Percentiles rank a stretch among this genome's conserved stretches.
Evolutionary conservation across 192 early-diverging fungal species (phyloP).

Genomic region (Rhizophagus sp.): DNA sequence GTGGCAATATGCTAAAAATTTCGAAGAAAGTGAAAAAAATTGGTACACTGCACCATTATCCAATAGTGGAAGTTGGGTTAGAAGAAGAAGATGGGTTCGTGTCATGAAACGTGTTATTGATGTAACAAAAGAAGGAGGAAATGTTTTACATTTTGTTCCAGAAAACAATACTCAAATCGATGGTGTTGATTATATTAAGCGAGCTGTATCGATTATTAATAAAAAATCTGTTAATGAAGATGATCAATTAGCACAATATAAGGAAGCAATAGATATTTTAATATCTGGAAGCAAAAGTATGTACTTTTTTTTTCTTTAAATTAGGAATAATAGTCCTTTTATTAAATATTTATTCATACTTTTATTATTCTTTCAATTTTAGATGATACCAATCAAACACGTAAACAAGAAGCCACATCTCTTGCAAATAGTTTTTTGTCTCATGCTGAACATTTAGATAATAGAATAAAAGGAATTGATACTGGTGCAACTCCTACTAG

Average conservation of each 20-base stretch:
- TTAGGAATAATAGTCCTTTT: neutral
- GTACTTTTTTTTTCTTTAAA: neutral
- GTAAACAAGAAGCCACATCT: constrained; percentile 50
- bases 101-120: constrained; percentile 61
- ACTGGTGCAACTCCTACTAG: neutral
- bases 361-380: constrained; percentile 3
- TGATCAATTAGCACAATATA: constrained; percentile 50
- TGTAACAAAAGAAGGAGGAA: neutral
- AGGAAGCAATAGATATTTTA: constrained; percentile 65
- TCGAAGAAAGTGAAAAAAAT: constrained; percentile 51
- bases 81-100: constrained; percentile 74
- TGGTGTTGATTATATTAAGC: constrained; percentile 15
- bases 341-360: neutral
- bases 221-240: neutral
- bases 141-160: neutral
- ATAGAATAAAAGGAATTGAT: constrained; percentile 19
- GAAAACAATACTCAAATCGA: neutral
- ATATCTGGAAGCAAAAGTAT: constrained; percentile 66
- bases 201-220: constrained; percentile 25
- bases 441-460: constrained; percentile 54
- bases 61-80: constrained; percentile 56
- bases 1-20: constrained; percentile 71
- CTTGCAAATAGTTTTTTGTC: constrained; percentile 48
- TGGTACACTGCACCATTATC: constrained; percentile 56
- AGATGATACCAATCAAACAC: constrained; percentile 56